Evolutionary conservation across 306 rosid species (phyloP).

Genomic region (Hippophae tibetana): DNA sequence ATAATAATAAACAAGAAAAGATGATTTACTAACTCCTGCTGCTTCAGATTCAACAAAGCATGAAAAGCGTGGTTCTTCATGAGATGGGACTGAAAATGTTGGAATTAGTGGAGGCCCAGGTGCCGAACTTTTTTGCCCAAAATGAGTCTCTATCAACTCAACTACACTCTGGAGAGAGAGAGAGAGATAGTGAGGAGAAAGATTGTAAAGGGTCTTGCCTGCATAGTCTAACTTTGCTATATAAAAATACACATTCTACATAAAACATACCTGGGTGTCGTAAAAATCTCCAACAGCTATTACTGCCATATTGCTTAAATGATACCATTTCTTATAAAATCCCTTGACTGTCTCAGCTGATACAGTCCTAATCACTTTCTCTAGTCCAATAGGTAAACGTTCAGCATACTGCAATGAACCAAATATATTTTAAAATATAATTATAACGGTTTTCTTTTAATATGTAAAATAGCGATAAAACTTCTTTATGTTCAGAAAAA

Average conservation of each 20-base stretch:
- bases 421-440: neutral
- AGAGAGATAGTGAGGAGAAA: conserved; percentile 14
- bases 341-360: conserved; percentile 71
- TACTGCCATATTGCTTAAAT: conserved; percentile 88
- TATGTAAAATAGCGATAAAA: no score
- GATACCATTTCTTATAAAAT: conserved; percentile 85
- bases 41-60: conserved; percentile 95
- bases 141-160: conserved; percentile 75
- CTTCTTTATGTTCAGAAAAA: no score
- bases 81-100: conserved; percentile 62
- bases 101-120: conserved; percentile 58
- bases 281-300: conserved; percentile 94
- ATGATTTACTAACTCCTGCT: conserved; percentile 72
- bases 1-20: conserved; percentile 11
- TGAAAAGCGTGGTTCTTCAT: conserved; percentile 76
- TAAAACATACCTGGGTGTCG: conserved; percentile 62
- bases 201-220: conserved; percentile 19
- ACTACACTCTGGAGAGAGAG: conserved; percentile 46
- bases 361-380: conserved; percentile 73
- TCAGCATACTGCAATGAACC: conserved; percentile 78
- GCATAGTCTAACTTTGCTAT: conserved; percentile 9
- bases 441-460: no score
- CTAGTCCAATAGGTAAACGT: conserved; percentile 83
- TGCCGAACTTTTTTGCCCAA: conserved; percentile 60
- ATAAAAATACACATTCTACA: conserved; percentile 16